Evolutionary conservation across 2,329 filamentous ascomycete species (phyloP), one percentile per base, ranked within the genome.

Genomic region (Colletotrichum sp.): DNA sequence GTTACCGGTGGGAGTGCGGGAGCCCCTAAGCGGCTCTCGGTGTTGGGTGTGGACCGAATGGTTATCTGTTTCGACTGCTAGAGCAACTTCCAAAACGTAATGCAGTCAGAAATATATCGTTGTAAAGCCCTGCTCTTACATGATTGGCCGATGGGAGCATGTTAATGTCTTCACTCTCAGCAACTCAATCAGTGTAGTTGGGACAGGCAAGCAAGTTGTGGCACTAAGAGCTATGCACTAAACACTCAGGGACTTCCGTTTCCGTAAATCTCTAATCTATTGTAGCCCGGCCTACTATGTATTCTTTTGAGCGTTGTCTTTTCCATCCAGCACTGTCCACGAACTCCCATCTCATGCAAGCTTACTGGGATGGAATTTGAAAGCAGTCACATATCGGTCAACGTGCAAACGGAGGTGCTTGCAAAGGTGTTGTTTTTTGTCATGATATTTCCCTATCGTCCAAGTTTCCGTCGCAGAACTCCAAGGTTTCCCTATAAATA

Each of bases 401-500:
- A 48, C 4, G 19, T 48, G 19, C n/a, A 52, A 52, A 7, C 4
- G n/a, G 22, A 52, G n/a, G 3, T 22, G 36, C 16, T 19, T 15
- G 34, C 5, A 7, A 36, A 16, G 4, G 25, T 4, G 25, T 25
- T 25, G 25, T 25, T 25, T 25, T 25, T 16, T 36, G 32, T 30
- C 28, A 32, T 60, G 16, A 19, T 19, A 36, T 63, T 36, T 36
- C 8, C 4, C 8, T 15, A 25, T 4, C 6, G 11, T 36, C 28
- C 19, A 63, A 16, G 8, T 63, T 36, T 34, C 30, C 30, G 22
- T 19, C 30, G 5, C 59, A 15, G 8, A 75, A 75, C 73, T 68
- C 73, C 73, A 15, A 13, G 6, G 27, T 57, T 59, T 63, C 57
- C 69, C 13, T 68, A 59, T 16, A 72, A 27, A 30, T 73, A 72